These are phyloP conservation scores for Auricularia cornea DNA, from an alignment of 768 basidiomycete genomes.

Conservation along the genomic window DNA sequence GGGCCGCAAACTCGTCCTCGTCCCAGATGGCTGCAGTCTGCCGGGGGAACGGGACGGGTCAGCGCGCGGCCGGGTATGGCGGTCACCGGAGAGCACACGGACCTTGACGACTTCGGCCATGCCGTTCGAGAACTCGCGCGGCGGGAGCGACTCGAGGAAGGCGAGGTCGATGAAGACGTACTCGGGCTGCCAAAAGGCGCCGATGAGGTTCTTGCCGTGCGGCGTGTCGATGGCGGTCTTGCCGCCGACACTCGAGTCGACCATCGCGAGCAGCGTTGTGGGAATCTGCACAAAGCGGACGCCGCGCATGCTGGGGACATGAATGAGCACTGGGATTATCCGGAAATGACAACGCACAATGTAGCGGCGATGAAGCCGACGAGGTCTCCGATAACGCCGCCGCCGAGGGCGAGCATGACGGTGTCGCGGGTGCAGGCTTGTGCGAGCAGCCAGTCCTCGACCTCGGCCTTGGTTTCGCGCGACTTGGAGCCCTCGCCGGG, in stretches of 20 bases:
- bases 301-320: slow-evolving; percentile 82
- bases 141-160: slow-evolving; percentile 87
- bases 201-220: slow-evolving; percentile 96
- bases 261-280: slow-evolving; percentile 95
- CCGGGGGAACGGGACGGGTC: not conserved
- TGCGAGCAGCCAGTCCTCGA: slow-evolving; percentile 87
- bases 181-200: slow-evolving; percentile 96
- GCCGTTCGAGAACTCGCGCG: slow-evolving; percentile 93
- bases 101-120: slow-evolving; percentile 99
- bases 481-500: slow-evolving; percentile 94
- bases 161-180: slow-evolving; percentile 97
- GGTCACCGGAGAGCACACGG: slow-evolving; percentile 12
- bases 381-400: slow-evolving; percentile 95
- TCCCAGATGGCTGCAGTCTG: slow-evolving; percentile 99
- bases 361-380: slow-evolving; percentile 96
- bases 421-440: slow-evolving; percentile 89
- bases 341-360: slow-evolving; percentile 55
- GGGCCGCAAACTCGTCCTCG: slow-evolving; percentile 75
- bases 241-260: slow-evolving; percentile 94
- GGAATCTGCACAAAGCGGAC: slow-evolving; percentile 94
- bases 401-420: slow-evolving; percentile 87
- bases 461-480: slow-evolving; percentile 80
- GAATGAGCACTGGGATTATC: not conserved
- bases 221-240: slow-evolving; percentile 99
- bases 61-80: not conserved